These are phyloP conservation scores for Brettanomyces anomalus DNA, from an alignment of 805 yeast genomes.

Conservation along the genomic window DNA sequence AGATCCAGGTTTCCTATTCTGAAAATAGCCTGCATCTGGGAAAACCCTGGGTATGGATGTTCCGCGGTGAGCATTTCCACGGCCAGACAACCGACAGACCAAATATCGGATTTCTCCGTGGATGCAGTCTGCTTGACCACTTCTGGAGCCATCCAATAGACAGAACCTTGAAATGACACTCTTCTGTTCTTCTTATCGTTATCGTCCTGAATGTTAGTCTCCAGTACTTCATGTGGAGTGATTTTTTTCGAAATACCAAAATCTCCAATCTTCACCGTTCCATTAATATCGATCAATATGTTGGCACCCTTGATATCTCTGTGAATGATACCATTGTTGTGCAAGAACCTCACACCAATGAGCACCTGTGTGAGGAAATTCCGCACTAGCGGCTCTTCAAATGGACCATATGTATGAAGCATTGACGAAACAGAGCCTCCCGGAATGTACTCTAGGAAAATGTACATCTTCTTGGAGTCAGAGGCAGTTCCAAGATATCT, in stretches of 20 bases:
- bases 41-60: conserved; percentile 92
- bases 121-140: conserved; percentile 90
- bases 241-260: conserved; percentile 60
- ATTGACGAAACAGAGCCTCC: conserved; percentile 43
- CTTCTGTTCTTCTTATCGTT: conserved; percentile 41
- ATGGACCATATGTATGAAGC: conserved; percentile 51
- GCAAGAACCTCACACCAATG: conserved; percentile 47
- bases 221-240: conserved; percentile 8
- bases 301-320: conserved; percentile 62
- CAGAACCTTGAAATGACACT: conserved; percentile 87
- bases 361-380: conserved; percentile 47
- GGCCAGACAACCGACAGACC: conserved; percentile 94
- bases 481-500: conserved; percentile 83
- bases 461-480: conserved; percentile 63
- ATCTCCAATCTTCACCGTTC: conserved; percentile 56
- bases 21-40: conserved; percentile 96
- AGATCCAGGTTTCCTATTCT: conserved; percentile 76
- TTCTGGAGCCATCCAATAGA: conserved; percentile 99
- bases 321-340: conserved; percentile 49
- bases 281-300: conserved; percentile 48
- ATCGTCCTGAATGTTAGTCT: conserved; percentile 24
- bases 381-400: conserved; percentile 50
- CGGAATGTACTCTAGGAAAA: conserved; percentile 50
- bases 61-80: conserved; percentile 94
- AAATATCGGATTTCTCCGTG: conserved; percentile 88